Base-by-base conservation (phyloP, 2,329 filamentous ascomycete genomes). In the Cladosporium colombiae region DNA sequence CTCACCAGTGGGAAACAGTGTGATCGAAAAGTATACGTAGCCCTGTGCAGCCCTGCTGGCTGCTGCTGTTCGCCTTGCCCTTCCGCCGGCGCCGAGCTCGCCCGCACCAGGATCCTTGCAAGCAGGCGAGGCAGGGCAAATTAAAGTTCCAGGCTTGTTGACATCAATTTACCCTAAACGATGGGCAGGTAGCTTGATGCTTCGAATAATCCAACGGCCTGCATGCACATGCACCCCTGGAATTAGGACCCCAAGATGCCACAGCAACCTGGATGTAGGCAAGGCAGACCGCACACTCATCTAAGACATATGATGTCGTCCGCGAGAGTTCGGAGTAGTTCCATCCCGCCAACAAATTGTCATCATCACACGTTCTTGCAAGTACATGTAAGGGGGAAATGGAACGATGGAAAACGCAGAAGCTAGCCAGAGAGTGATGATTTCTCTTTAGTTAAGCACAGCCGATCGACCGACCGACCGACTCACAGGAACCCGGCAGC, bases 61-160 rank as follows among this genome's bases (percentile, higher is more conserved):
- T 44, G 18, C 40, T 46, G 40, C 40, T 46, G 37, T 18, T 44
- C 18, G 37, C 37, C 37, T 44, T 44, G 18, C 40, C n/a, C 14
- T 21, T 14, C 1, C 33, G 33, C 33, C 13, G 11, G 2, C 37
- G 37, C 37, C 37, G 37, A 44, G 37, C 37, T 44, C 37, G 37
- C 37, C n/a, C 6, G 29, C 29, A 31, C 7, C 6, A 31, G 10
- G 29, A 31, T 46, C 40, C 40, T 46, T 46, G 52, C 14, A 18
- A 27, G n/a, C n/a, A n/a, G n/a, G n/a, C n/a, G n/a, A n/a, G 49
- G 27, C 33, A 35, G 33, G 33, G 33, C 18, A 55, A 55, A 55
- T 55, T 55, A 33, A 31, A 55, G 27, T 55, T 55, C 33, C 52
- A 33, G 40, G 52, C 52, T n/a, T 55, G 52, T 55, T 55, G 52